Base-by-base conservation (phyloP, 2,329 filamentous ascomycete genomes). In the Penicillium sclerotiorum region DNA sequence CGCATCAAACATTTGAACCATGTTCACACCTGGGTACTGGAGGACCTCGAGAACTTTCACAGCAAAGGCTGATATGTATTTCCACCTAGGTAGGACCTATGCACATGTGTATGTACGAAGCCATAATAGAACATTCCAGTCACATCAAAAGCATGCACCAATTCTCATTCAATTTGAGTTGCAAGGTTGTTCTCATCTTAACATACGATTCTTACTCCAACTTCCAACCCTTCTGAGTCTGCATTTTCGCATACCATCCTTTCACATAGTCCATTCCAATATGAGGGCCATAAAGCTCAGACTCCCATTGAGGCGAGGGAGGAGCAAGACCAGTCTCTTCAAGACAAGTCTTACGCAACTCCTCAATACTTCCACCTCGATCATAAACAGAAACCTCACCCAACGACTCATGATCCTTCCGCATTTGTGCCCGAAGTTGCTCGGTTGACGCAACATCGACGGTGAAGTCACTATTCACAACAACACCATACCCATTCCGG, bases 251-350 rank as follows among this genome's bases (percentile, higher is more conserved):
- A 55, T 73, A 77, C 76, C 76, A 78, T 0, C 67, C 52, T 55
- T 68, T 65, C 32, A 78, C 74, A 61, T 78, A 79, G 17, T 65
- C 57, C 37, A 76, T 39, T 9, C 64, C 65, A 12, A 69, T 65
- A 63, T 79, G 76, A 13, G 77, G 74, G 0, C 76, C 76, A 62
- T 78, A 78, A 0, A 71, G 64, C 30, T 73, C 65, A 17, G 65
- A 63, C 33, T 72, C 68, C 76, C 76, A 79, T 54, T 75, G 75
- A 18, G 73, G 70, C 12, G 49, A 59, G 2, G 77, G 76, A 1
- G 75, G 55, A 36, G 63, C 55, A 30, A 78, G 53, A 0, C 76
- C 76, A 0, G 75, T 79, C 51, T 79, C 75, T 36, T 66, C 50
- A 5, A 74, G 58, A 41, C 66, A 74, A 1, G 52, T 59, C 8